Conservation (phyloP, 2,329 filamentous ascomycete genomes). For the Canariomyces notabilis region DNA sequence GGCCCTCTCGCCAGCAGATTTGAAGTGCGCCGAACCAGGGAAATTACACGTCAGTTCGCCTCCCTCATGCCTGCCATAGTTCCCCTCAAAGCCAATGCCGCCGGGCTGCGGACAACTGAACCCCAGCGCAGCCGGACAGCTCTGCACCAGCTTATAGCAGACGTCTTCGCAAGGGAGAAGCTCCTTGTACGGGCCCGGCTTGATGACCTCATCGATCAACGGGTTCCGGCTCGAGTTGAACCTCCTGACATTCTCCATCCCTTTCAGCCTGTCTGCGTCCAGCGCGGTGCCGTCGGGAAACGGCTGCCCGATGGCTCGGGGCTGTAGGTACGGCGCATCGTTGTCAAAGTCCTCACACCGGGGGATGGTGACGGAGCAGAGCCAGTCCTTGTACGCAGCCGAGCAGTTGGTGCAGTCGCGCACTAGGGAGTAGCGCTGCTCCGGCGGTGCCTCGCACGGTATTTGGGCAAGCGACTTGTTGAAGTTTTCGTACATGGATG, state of each 20-base stretch:
- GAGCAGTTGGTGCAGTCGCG: conserved; percentile 72
- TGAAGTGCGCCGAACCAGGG: conserved; percentile 52
- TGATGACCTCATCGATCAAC: conserved; percentile 64
- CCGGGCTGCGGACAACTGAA: conserved; percentile 66
- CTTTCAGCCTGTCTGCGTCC: conserved; percentile 29
- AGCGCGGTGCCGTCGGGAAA: conserved; percentile 66
- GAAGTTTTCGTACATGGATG: conserved; percentile 68
- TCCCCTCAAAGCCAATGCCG: conserved; percentile 39
- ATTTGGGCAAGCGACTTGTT: conserved; percentile 76
- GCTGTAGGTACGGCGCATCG: conserved; percentile 48
- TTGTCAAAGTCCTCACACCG: conserved; percentile 79
- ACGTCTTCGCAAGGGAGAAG: conserved; percentile 81
- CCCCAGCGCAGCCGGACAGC: conserved; percentile 69
- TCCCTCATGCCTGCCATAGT: conserved; percentile 36
- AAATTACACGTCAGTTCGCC: conserved; percentile 51
- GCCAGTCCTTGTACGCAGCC: conserved; percentile 83
- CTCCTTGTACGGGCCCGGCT: conserved; percentile 90
- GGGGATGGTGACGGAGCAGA: conserved; percentile 88
- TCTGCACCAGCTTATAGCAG: conserved; percentile 80
- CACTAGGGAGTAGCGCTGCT: conserved; percentile 75
- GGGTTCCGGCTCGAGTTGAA: conserved; percentile 61
- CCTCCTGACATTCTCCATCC: conserved; percentile 30
- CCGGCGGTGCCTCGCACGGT: conserved; percentile 70
- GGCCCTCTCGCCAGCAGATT: conserved; percentile 30
- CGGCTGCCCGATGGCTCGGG: conserved; percentile 64